Conservation (phyloP, 1,284 basidiomycete species). For the Neonothopanus nambi region DNA sequence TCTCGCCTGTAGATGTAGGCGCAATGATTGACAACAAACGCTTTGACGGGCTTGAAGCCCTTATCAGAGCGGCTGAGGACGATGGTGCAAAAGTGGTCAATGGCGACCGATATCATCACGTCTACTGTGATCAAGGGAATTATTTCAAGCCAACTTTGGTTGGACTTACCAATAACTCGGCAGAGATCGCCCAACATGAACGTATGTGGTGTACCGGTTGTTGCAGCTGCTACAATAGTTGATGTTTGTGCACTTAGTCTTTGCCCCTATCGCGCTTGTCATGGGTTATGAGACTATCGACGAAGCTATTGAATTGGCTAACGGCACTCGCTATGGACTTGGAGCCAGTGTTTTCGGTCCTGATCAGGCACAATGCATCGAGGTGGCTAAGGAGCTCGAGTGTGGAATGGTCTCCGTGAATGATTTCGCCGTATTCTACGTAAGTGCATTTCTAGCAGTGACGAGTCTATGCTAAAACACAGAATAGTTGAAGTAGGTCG, state of each 20-base stretch:
- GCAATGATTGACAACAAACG: slow-evolving; percentile 76
- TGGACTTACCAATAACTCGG: slow-evolving; percentile 73
- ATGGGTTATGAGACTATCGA: slow-evolving; percentile 81
- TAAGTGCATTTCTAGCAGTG: slow-evolving; percentile 38
- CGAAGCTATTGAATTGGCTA: slow-evolving; percentile 85
- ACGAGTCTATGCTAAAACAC: slow-evolving; percentile 2
- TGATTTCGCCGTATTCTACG: slow-evolving; percentile 92
- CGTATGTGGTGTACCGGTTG: slow-evolving; percentile 44
- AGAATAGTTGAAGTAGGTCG: slow-evolving; percentile 59
- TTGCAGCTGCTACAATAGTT: slow-evolving; percentile 17
- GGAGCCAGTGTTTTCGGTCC: slow-evolving; percentile 95
- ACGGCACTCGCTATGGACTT: slow-evolving; percentile 86
- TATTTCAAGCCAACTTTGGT: slow-evolving; percentile 92
- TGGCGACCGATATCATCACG: slow-evolving; percentile 71
- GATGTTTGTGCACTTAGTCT: slow-evolving; percentile 53
- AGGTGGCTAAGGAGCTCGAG: slow-evolving; percentile 78
- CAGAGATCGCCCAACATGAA: slow-evolving; percentile 81
- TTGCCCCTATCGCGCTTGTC: slow-evolving; percentile 86
- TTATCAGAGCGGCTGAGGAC: slow-evolving; percentile 72
- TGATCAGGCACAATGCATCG: slow-evolving; percentile 70
- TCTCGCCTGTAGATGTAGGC: slow-evolving; percentile 75
- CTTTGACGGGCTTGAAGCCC: slow-evolving; percentile 70
- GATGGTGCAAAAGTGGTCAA: slow-evolving; percentile 70
- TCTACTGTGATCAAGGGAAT: slow-evolving; percentile 63
- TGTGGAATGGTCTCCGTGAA: slow-evolving; percentile 98